Percentiles rank a stretch among this genome's conserved stretches.
phyloP scores from a whole-genome alignment of 805 yeast species.

The Isabelozyma pseudorhagii region DNA sequence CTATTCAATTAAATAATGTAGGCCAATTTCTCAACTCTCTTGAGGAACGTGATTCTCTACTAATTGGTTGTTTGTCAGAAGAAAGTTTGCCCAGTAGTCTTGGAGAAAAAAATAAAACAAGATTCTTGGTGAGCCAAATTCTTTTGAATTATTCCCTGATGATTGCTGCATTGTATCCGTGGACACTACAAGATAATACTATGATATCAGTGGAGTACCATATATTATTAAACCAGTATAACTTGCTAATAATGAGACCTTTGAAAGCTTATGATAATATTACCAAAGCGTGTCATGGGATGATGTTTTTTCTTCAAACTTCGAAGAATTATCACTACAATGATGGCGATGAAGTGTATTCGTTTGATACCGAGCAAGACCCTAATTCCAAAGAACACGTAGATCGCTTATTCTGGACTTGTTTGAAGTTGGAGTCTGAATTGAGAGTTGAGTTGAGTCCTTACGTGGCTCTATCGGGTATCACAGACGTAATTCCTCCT shows the following conservation, averaged over 20 bases:
- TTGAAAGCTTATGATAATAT: conserved; percentile 22
- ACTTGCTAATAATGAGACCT: conserved; percentile 23
- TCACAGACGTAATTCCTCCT: conserved; percentile 28
- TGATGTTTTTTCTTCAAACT: conserved; percentile 27
- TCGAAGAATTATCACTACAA: conserved; percentile 7
- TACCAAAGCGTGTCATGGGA: conserved; percentile 21
- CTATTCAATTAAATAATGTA: conserved; percentile 30
- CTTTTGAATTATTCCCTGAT: conserved; percentile 20
- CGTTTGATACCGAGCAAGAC: background rate
- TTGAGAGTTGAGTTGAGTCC: conserved; percentile 33
- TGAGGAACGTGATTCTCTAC: conserved; percentile 22
- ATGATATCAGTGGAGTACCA: conserved; percentile 15
- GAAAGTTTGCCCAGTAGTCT: conserved; percentile 9
- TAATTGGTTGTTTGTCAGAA: conserved; percentile 16
- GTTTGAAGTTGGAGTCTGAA: conserved; percentile 36
- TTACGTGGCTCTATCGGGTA: conserved; percentile 27
- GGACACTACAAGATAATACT: conserved; percentile 10
- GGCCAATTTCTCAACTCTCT: conserved; percentile 21
- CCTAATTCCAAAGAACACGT: conserved; percentile 12
- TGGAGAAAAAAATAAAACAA: conserved; percentile 8
- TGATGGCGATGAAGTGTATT: conserved; percentile 1
- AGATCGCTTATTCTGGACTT: conserved; percentile 34
- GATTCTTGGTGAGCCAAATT: conserved; percentile 17
- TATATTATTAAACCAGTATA: conserved; percentile 24
- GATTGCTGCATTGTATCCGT: conserved; percentile 19